Conservation (phyloP, 2,329 filamentous ascomycete genomes). For the Talaromyces pinophilus region DNA sequence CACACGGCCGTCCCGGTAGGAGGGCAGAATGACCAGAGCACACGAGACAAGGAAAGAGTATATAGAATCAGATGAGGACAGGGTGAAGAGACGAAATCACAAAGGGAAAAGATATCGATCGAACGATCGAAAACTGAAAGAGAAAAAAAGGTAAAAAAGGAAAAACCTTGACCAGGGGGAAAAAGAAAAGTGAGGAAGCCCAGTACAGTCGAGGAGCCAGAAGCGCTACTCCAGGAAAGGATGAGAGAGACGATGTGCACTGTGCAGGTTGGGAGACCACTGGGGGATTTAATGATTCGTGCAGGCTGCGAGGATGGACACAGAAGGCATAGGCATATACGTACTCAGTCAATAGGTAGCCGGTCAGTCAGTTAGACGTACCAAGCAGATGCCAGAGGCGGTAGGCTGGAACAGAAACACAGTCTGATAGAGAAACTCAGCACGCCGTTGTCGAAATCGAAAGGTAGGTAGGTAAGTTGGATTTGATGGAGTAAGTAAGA, state of each 20-base stretch:
- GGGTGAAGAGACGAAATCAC: slow-evolving; percentile 13
- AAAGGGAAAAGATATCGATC: background rate
- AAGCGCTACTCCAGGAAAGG: slow-evolving; percentile 13
- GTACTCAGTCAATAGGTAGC: slow-evolving; percentile 1
- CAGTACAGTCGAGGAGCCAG: slow-evolving; percentile 6
- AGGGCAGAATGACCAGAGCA: slow-evolving; percentile 21
- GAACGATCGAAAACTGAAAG: slow-evolving; percentile 24
- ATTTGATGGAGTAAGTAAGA: slow-evolving; percentile 1
- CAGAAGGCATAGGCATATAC: background rate
- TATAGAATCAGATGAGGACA: slow-evolving; percentile 15
- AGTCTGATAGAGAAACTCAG: background rate
- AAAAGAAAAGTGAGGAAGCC: slow-evolving; percentile 19
- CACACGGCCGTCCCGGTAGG: slow-evolving; percentile 10
- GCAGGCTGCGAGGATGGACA: slow-evolving; percentile 16
- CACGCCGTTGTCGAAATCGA: slow-evolving; percentile 3
- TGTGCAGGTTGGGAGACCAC: background rate
- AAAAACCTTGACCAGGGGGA: slow-evolving; percentile 25
- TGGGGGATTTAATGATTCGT: slow-evolving; percentile 6
- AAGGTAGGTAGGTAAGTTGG: slow-evolving; percentile 8
- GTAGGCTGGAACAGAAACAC: background rate
- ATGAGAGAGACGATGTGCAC: slow-evolving; percentile 17
- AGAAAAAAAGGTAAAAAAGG: slow-evolving; percentile 32
- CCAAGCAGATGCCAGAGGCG: background rate
- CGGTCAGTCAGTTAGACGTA: background rate
- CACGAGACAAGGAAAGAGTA: slow-evolving; percentile 1